These are phyloP conservation scores for Boletus rubescentipes DNA, from an alignment of 768 basidiomycete species.

Conservation along the genomic window DNA sequence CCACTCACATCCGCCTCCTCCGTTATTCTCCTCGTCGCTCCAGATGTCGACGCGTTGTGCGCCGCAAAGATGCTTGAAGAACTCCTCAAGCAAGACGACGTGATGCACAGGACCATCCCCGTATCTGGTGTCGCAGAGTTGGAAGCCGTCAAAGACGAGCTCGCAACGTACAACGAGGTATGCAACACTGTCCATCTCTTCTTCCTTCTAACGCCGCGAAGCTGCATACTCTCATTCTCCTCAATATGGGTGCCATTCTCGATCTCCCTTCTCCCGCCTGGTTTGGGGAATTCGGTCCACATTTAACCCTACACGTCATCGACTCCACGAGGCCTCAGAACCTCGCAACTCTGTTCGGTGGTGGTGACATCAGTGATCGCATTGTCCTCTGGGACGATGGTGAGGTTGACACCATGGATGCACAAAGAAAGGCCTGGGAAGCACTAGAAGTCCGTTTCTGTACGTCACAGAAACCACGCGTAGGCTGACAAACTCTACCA, in stretches of 20 bases:
- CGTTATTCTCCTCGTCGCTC: conserved; percentile 81
- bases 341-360: conserved; percentile 79
- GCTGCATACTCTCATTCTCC: conserved; percentile 86
- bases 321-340: conserved; percentile 92
- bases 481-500: conserved; percentile 30
- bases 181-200: conserved; percentile 8
- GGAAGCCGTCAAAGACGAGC: conserved; percentile 60
- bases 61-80: conserved; percentile 88
- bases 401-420: conserved; percentile 62
- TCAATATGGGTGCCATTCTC: conserved; percentile 89
- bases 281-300: conserved; percentile 69
- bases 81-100: conserved; percentile 90
- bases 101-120: conserved; percentile 87
- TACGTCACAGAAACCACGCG: neutral
- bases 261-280: conserved; percentile 74
- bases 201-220: conserved; percentile 28
- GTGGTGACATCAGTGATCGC: conserved; percentile 62
- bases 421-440: conserved; percentile 83
- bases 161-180: conserved; percentile 68
- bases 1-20: conserved; percentile 80
- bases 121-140: conserved; percentile 83
- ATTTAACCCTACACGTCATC: conserved; percentile 84
- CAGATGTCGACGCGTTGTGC: conserved; percentile 91
- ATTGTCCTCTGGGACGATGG: conserved; percentile 95
- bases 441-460: conserved; percentile 63